These are phyloP conservation scores for Umbilicaria muhlenbergii DNA, from an alignment of 495 filamentous ascomycete genomes.

Conservation along the genomic window DNA sequence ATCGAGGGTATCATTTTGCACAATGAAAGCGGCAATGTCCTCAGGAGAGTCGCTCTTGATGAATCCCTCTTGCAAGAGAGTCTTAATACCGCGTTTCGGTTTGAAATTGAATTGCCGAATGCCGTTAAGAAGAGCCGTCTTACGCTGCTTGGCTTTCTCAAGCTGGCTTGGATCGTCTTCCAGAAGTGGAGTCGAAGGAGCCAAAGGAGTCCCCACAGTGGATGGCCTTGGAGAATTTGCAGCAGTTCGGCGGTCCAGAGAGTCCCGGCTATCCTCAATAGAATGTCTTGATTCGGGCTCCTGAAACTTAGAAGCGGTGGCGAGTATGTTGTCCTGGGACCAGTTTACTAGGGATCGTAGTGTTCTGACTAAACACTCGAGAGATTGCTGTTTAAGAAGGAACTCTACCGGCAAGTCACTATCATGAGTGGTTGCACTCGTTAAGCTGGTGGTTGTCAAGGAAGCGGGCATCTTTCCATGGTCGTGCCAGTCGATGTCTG, in stretches of 20 bases:
- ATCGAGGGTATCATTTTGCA: slow-evolving; percentile 60
- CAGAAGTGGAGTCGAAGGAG: slow-evolving; percentile 54
- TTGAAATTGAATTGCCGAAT: slow-evolving; percentile 97
- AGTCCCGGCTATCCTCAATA: slow-evolving; percentile 64
- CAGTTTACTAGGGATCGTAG: slow-evolving; percentile 83
- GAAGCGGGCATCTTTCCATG: slow-evolving; percentile 73
- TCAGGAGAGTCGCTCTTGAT: slow-evolving; percentile 59
- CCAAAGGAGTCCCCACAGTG: slow-evolving; percentile 40
- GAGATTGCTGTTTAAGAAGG: slow-evolving; percentile 67
- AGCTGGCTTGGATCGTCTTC: slow-evolving; percentile 87
- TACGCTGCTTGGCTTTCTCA: slow-evolving; percentile 83
- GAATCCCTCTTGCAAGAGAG: slow-evolving; percentile 68
- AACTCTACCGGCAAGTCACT: slow-evolving; percentile 72
- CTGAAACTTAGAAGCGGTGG: slow-evolving; percentile 30
- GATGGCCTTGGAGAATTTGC: slow-evolving; percentile 31
- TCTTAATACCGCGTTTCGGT: slow-evolving; percentile 83
- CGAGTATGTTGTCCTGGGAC: slow-evolving; percentile 63
- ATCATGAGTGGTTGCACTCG: slow-evolving; percentile 32
- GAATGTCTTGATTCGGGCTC: slow-evolving; percentile 46
- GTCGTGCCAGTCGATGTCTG: slow-evolving; percentile 62
- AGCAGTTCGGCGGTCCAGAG: slow-evolving; percentile 50
- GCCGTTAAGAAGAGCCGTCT: slow-evolving; percentile 78
- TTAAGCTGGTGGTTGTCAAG: slow-evolving; percentile 62
- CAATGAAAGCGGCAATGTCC: slow-evolving; percentile 73
- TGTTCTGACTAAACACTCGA: slow-evolving; percentile 78